A percentile compares a stretch with the other conserved stretches of the same genome.
phyloP scores from a whole-genome alignment of 139 green algal species.

The Closterium sp. region DNA sequence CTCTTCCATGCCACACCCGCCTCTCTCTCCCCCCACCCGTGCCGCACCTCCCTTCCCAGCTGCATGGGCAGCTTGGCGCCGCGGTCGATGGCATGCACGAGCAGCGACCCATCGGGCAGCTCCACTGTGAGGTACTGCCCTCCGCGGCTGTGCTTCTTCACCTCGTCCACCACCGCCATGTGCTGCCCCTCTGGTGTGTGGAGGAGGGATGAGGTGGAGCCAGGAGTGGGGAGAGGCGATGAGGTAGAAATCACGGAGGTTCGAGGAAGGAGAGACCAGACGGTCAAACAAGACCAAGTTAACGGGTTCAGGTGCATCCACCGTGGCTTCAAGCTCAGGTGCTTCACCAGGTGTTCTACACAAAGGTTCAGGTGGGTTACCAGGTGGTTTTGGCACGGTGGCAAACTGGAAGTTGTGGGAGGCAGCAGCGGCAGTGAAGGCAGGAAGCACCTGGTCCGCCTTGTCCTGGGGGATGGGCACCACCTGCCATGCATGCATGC shows the following conservation, averaged over 20 bases:
- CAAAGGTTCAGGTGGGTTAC: not conserved
- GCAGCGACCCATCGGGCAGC: conserved; percentile 74
- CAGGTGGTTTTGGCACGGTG: not conserved
- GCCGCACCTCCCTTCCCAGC: conserved; percentile 56
- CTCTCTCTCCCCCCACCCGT: too few relatives aligned
- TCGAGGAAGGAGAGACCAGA: not conserved
- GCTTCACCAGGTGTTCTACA: too few relatives aligned
- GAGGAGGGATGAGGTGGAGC: not conserved
- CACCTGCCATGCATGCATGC: not conserved
- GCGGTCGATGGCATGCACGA: conserved; percentile 72
- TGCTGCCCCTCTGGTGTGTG: not conserved
- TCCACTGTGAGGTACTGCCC: conserved; percentile 61
- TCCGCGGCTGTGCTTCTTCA: not conserved
- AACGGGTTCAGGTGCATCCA: too few relatives aligned
- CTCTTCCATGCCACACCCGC: too few relatives aligned
- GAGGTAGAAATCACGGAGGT: not conserved
- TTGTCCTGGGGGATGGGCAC: not conserved
- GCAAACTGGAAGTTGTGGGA: not conserved
- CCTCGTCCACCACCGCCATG: conserved; percentile 1
- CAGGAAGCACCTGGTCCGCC: not conserved
- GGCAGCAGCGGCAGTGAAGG: conserved; percentile 51
- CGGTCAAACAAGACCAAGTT: too few relatives aligned
- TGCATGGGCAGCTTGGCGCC: conserved; percentile 37
- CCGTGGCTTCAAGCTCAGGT: too few relatives aligned
- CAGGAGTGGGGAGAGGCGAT: not conserved